Evolutionary conservation across 495 filamentous ascomycete species (phyloP).

Genomic region (Penicillium antarcticum): DNA sequence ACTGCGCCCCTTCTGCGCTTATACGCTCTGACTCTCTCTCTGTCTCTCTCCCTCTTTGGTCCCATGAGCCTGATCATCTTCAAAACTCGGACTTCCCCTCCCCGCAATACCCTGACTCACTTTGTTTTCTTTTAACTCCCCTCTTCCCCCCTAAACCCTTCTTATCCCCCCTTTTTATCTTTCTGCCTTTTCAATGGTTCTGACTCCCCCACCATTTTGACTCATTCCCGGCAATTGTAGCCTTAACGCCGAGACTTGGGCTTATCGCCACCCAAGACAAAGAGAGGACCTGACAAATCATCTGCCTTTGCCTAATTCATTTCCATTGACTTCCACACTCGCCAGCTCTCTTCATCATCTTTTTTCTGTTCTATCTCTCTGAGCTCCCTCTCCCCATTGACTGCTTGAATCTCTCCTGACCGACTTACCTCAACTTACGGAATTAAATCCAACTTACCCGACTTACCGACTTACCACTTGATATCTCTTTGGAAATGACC

Average conservation of each 20-base stretch:
- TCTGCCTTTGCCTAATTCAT: constrained; percentile 18
- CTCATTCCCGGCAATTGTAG: constrained; percentile 6
- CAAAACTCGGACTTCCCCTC: too few species aligned
- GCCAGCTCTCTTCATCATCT: constrained; percentile 19
- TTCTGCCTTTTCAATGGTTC: neutral
- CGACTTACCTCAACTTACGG: neutral
- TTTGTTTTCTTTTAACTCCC: too few species aligned
- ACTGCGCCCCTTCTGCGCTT: too few species aligned
- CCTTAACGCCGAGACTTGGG: constrained; percentile 8
- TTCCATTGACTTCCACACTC: constrained; percentile 18
- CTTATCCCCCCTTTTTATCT: neutral
- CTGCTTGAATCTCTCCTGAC: neutral
- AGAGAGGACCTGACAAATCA: constrained; percentile 44
- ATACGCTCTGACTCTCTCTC: too few species aligned
- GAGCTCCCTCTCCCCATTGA: neutral
- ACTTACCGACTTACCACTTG: neutral
- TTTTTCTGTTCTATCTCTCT: constrained; percentile 35
- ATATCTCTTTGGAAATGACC: constrained; percentile 23
- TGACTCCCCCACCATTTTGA: neutral
- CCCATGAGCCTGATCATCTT: too few species aligned
- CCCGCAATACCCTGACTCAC: too few species aligned
- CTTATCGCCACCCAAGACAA: constrained; percentile 35
- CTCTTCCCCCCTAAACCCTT: neutral
- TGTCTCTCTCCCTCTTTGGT: too few species aligned
- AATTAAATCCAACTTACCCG: neutral